Evolutionary conservation across 805 yeast species (phyloP), one percentile per base, ranked within the genome.

Genomic region (Zygosaccharomyces rouxii): DNA sequence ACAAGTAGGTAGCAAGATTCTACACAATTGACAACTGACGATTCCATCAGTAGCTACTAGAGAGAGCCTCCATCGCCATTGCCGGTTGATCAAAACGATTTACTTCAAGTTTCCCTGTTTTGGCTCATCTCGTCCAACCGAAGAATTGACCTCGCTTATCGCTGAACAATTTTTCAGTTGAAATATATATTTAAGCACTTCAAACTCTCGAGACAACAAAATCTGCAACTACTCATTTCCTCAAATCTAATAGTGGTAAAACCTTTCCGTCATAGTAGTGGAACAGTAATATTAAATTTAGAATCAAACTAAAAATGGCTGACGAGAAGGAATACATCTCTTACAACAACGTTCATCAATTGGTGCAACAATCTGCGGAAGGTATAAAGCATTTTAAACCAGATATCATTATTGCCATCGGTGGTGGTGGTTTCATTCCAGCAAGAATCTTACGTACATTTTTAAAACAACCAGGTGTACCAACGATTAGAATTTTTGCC

Each of bases 391-490:
- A 71, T 23, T 84, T 88, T 73, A 80, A 87, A 59, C 95, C 96
- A 35, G 95, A 90, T 68, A 76, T 88, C 50, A 87, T 90, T 70
- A 87, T 92, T 54, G 97, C 98, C 57, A 89, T 92, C 62, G 99
- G 96, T 63, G 96, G 96, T 59, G 96, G 99, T 66, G 99, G 98
- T 1, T 88, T 92, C 69, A 94, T 92, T 50, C 99, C 98, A 23
- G 97, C 99, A 7, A 81, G 99, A 68, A 94, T 94, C 71, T 77
- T 92, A 66, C 81, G 99, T 68, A 83, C 98, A 1, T 94, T 92
- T 70, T 74, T 92, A 57, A 92, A 90, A 69, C 86, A 84, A 56
- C 87, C 86, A 26, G 95, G 95, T 51, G 74, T 83, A 51, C 92
- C 95, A 58, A 92, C 90, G 60, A 84, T 89, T 52, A 84, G 96